A percentile compares a stretch with the other conserved stretches of the same genome.
These are phyloP conservation scores for Arachis hypogaea DNA, from an alignment of 306 rosid species.

Conservation along the genomic window DNA sequence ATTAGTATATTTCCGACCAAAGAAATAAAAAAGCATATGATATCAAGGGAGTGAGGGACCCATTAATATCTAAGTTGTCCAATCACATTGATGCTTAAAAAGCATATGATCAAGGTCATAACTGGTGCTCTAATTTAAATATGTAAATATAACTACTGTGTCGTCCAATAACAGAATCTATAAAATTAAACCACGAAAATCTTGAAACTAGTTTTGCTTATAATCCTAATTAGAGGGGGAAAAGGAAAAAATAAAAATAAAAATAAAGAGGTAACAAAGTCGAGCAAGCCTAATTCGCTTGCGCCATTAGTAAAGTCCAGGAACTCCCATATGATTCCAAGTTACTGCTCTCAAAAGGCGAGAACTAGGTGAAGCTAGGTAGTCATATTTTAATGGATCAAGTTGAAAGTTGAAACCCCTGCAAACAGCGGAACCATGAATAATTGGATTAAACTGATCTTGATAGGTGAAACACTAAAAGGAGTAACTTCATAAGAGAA, in stretches of 20 bases:
- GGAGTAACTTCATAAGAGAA: not conserved
- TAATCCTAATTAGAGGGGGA: conserved; percentile 13
- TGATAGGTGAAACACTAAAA: not conserved
- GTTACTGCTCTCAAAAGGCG: conserved; percentile 25
- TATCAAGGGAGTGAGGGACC: too few species aligned
- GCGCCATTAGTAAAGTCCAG: conserved; percentile 38
- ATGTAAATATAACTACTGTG: conserved; percentile 26
- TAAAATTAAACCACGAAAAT: conserved; percentile 40
- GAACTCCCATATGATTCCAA: conserved; percentile 36
- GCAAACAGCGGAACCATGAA: conserved; percentile 35
- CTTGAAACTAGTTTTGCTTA: conserved; percentile 30
- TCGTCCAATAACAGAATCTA: conserved; percentile 38
- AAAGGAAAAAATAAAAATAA: not conserved
- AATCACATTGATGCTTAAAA: not conserved
- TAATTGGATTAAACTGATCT: conserved; percentile 1
- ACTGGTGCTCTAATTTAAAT: conserved; percentile 13
- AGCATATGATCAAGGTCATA: conserved; percentile 21
- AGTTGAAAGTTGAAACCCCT: conserved; percentile 35
- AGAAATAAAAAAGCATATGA: too few species aligned
- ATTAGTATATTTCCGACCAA: too few species aligned
- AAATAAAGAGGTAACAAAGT: conserved; percentile 11
- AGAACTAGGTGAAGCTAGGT: conserved; percentile 32
- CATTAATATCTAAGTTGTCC: not conserved
- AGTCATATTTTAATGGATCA: conserved; percentile 33
- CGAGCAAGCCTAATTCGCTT: conserved; percentile 38